phyloP scores from a whole-genome alignment of 345 rosid species.

The Eucalyptus polyanthemos region DNA sequence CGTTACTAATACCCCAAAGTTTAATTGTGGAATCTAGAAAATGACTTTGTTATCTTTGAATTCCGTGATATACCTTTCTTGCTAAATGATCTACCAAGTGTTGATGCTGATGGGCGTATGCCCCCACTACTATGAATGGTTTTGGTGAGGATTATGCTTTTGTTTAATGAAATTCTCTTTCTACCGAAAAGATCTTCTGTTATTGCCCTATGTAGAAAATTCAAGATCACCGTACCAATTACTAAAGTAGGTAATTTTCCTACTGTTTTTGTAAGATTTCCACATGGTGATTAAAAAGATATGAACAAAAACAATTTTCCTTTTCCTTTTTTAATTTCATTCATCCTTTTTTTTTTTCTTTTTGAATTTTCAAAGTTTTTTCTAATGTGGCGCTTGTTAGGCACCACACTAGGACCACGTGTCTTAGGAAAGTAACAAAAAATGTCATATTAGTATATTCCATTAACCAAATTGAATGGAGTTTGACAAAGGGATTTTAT shows the following conservation, averaged over 20 bases:
- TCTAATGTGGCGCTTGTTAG: too few species aligned
- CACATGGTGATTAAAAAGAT: not conserved
- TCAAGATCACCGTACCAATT: not conserved
- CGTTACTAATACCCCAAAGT: not conserved
- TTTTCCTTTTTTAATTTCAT: too few species aligned
- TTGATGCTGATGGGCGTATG: too few species aligned
- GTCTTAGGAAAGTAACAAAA: too few species aligned
- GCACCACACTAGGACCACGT: too few species aligned
- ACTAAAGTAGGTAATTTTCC: not conserved
- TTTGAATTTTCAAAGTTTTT: too few species aligned
- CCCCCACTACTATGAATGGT: not conserved
- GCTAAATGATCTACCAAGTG: not conserved
- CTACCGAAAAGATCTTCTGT: not conserved
- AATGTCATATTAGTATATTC: too few species aligned
- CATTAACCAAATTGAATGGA: too few species aligned
- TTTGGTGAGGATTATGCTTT: not conserved
- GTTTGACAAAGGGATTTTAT: too few species aligned
- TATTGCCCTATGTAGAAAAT: not conserved
- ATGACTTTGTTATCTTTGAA: not conserved
- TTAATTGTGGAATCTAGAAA: too few species aligned
- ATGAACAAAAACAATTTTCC: too few species aligned
- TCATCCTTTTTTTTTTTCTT: too few species aligned
- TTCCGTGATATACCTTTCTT: not conserved
- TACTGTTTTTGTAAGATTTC: not conserved
- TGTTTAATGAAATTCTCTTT: not conserved